Conservation (phyloP, 768 basidiomycete species). For the Dentipellis fragilis region DNA sequence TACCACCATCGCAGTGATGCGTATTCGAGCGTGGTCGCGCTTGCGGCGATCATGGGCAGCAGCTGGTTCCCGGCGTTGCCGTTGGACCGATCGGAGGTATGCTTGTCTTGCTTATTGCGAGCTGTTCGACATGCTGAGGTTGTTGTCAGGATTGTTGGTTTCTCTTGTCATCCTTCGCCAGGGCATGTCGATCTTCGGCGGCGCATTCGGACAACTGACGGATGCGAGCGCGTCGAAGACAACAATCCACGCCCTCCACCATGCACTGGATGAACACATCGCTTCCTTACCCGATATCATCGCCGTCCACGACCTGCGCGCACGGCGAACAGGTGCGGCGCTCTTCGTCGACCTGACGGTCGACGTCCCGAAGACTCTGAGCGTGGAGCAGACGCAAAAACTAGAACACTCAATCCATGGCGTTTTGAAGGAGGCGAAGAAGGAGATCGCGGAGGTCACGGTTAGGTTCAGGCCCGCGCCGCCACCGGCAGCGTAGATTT, state of each 20-base stretch:
- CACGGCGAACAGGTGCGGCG: conserved; percentile 69
- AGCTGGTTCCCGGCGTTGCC: conserved; percentile 80
- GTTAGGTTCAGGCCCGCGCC: conserved; percentile 32
- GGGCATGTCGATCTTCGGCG: conserved; percentile 53
- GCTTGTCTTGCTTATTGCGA: conserved; percentile 13
- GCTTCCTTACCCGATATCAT: conserved; percentile 17
- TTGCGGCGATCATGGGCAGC: conserved; percentile 86
- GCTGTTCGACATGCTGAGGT: no score
- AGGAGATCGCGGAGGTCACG: conserved; percentile 64
- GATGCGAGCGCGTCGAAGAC: conserved; percentile 66
- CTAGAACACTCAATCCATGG: conserved; percentile 54
- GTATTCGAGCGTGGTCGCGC: conserved; percentile 84
- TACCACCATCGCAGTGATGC: conserved; percentile 97
- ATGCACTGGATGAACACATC: conserved; percentile 27
- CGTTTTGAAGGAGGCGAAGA: conserved; percentile 44
- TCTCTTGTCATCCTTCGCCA: conserved; percentile 83
- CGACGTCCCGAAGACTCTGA: conserved; percentile 49
- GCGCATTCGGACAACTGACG: conserved; percentile 72
- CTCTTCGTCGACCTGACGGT: conserved; percentile 79
- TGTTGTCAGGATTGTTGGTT: conserved; percentile 60
- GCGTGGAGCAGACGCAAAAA: conserved; percentile 43
- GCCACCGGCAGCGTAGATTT: no score
- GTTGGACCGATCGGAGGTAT: conserved; percentile 86
- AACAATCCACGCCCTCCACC: conserved; percentile 43
- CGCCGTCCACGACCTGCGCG: conserved; percentile 48